These are phyloP conservation scores for Calonectria multiphialidica DNA, from an alignment of 2,329 filamentous ascomycete genomes.

Conservation along the genomic window DNA sequence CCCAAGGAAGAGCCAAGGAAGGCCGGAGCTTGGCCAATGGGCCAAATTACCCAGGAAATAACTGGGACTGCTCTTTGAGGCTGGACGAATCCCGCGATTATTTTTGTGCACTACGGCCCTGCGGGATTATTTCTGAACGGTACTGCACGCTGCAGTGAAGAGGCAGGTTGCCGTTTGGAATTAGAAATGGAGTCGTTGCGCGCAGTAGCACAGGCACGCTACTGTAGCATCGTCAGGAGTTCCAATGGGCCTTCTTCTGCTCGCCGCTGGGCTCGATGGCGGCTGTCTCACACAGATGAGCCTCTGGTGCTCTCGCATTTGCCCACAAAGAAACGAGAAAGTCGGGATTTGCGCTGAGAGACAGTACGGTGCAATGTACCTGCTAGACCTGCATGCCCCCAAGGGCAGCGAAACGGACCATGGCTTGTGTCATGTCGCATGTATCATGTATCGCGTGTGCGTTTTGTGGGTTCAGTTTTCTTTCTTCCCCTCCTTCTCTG, in stretches of 20 bases:
- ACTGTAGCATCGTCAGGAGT: not conserved
- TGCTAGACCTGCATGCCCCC: conserved; percentile 14
- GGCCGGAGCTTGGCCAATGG: not conserved
- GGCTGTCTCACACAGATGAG: conserved; percentile 5
- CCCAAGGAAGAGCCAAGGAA: not conserved
- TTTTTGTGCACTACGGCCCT: conserved; percentile 8
- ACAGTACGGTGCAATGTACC: conserved; percentile 1
- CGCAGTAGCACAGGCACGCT: conserved; percentile 1
- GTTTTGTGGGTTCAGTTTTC: not conserved
- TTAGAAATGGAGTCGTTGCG: not conserved
- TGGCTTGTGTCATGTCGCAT: conserved; percentile 12
- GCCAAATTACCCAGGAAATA: not conserved
- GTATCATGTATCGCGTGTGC: conserved; percentile 7
- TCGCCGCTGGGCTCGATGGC: not conserved
- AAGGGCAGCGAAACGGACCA: conserved; percentile 7
- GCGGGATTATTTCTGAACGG: conserved; percentile 27
- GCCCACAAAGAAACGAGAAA: not conserved
- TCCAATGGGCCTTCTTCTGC: not conserved
- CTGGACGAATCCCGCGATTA: not conserved
- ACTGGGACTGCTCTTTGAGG: conserved; percentile 8
- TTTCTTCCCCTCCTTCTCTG: conserved; percentile 31
- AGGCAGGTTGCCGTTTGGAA: not conserved
- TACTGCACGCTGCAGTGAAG: conserved; percentile 22
- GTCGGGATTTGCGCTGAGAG: conserved; percentile 8
- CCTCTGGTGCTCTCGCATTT: not conserved